Base-by-base conservation (phyloP, 2,329 filamentous ascomycete species). In the Hypoxylon sp. region DNA sequence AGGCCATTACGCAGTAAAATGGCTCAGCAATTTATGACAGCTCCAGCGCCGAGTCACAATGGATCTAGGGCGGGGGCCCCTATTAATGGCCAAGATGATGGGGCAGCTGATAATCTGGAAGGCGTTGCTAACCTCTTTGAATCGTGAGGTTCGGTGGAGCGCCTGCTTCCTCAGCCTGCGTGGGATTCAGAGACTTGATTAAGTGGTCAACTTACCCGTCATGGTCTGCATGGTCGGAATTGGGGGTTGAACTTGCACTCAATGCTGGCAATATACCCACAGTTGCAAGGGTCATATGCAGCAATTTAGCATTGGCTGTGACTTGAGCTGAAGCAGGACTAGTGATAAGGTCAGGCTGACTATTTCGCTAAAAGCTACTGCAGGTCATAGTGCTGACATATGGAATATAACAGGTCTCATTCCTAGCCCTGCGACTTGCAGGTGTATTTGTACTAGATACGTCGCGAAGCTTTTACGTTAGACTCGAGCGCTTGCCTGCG, bases 21-120 rank as follows among this genome's bases (percentile, higher is more conserved):
- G 88, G 87, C 88, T 4, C 88, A 91, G 75, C 85, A 87, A 63
- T 91, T 91, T 72, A 89, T 91, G 87, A 89, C 83, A 56, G 83
- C 82, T n/a, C 79, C 82, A 9, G 71, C 80, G n/a, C 72, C 78
- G 2, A 73, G 75, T 10, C 77, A 71, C 3, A 73, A 77, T 11
- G 78, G 75, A 5, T 57, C 54, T 3, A 55, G 61, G 46, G 14
- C 10, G 63, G 59, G 48, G 14, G 44, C 35, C 14, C 50, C 26
- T 0, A 47, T n/a, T 10, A 66, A 68, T 39, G 63, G 62, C 10
- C 51, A 63, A 22, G 58, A 75, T 73, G 61, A 77, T 71, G 59
- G 77, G 72, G 85, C 82, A 0, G 85, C 85, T 5, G 86, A 88
- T 68, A 83, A 78, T 9, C 75, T 89, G 53, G 86, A 89, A 55